Conservation (phyloP, 2,329 filamentous ascomycete species). For the Sordariomycetes sp. region DNA sequence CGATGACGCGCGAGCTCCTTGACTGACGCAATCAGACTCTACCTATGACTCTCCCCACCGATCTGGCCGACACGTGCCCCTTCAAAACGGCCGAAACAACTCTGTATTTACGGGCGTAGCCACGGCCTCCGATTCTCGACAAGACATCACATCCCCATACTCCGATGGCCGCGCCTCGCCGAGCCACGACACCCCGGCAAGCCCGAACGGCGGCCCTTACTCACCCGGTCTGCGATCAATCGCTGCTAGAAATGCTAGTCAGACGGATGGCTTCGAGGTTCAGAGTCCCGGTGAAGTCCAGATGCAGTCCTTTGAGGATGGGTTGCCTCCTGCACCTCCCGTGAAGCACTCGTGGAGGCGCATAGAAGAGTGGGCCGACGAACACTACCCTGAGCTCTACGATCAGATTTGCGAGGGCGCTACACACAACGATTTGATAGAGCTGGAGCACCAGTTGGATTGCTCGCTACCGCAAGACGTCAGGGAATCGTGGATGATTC, state of each 20-base stretch:
- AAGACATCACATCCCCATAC: constrained; percentile 73
- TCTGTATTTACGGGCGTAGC: constrained; percentile 79
- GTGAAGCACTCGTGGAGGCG: constrained; percentile 85
- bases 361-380: constrained; percentile 89
- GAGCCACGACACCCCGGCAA: constrained; percentile 38
- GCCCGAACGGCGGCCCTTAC: constrained; percentile 65
- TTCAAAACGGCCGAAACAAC: constrained; percentile 66
- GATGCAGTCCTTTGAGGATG: constrained; percentile 93
- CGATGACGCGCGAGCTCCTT: no score
- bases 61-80: constrained; percentile 80
- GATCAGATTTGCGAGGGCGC: constrained; percentile 91
- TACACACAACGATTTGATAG: constrained; percentile 91
- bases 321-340: constrained; percentile 80
- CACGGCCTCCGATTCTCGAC: constrained; percentile 80
- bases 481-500: constrained; percentile 79
- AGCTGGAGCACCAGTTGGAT: constrained; percentile 91
- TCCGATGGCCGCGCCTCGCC: constrained; percentile 52
- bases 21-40: constrained; percentile 68
- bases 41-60: constrained; percentile 88
- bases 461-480: constrained; percentile 90
- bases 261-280: constrained; percentile 59
- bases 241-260: constrained; percentile 55
- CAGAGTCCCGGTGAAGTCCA: constrained; percentile 76
- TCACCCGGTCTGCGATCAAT: constrained; percentile 84
- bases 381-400: constrained; percentile 88